A percentile compares a stretch with the other conserved stretches of the same genome.
Evolutionary conservation across 2,329 filamentous ascomycete genomes (phyloP).

Genomic region (Sclerotiophoma versabilis): DNA sequence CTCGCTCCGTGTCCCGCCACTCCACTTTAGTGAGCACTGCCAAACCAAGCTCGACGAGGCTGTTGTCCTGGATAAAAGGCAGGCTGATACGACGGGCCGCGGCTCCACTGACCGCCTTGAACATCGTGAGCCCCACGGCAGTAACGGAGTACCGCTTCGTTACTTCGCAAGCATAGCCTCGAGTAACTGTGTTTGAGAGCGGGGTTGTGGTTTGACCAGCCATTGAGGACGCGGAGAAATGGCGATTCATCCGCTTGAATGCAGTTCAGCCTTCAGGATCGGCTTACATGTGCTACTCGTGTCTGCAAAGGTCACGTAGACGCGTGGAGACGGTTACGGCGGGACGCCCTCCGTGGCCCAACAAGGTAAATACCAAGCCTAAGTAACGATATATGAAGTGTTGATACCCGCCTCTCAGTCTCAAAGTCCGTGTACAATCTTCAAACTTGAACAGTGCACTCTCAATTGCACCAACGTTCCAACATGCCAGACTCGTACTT

Average conservation of each 20-base stretch:
- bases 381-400: conserved; percentile 43
- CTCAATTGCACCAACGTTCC: conserved; percentile 15
- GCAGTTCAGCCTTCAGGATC: conserved; percentile 27
- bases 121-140: conserved; percentile 35
- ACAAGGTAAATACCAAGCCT: conserved; percentile 21
- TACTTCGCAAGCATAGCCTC: conserved; percentile 23
- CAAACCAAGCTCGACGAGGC: conserved; percentile 13
- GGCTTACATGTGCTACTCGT: conserved; percentile 34
- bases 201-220: conserved; percentile 24
- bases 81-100: conserved; percentile 48
- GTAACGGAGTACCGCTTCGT: conserved; percentile 40
- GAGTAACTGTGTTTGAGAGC: conserved; percentile 23
- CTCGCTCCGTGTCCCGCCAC: conserved; percentile 26
- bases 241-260: conserved; percentile 24
- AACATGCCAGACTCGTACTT: conserved; percentile 48
- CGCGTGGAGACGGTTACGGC: conserved; percentile 46
- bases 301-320: conserved; percentile 28
- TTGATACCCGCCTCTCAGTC: conserved; percentile 23
- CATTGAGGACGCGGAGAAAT: conserved; percentile 33
- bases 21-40: conserved; percentile 14
- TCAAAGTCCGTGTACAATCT: conserved; percentile 10
- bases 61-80: conserved; percentile 31
- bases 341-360: conserved; percentile 46
- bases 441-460: conserved; percentile 16
- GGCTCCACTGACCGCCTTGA: conserved; percentile 46